A percentile compares a stretch with the other conserved stretches of the same genome.
Evolutionary conservation across 495 filamentous ascomycete genomes (phyloP).

Genomic region (Coniosporium apollinis): DNA sequence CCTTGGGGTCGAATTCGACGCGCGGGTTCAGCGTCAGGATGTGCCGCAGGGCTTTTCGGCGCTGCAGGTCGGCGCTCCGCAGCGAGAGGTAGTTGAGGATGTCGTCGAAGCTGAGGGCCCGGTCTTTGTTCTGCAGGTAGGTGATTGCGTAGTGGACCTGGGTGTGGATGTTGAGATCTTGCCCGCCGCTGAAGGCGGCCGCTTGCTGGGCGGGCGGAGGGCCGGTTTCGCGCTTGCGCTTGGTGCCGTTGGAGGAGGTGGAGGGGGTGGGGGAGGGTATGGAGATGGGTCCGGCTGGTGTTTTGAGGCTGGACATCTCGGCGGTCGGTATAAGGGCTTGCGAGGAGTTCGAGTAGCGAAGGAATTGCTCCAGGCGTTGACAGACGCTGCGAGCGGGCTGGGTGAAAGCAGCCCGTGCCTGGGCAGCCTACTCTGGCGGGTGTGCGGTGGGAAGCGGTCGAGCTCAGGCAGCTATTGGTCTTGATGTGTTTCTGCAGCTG

Average conservation of each 20-base stretch:
- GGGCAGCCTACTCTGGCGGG: too few species aligned
- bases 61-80: constrained; percentile 22
- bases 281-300: constrained; percentile 3
- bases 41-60: constrained; percentile 23
- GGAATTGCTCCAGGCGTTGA: too few species aligned
- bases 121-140: constrained; percentile 62
- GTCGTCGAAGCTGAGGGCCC: constrained; percentile 51
- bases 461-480: too few species aligned
- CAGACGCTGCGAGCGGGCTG: too few species aligned
- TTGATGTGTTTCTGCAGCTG: too few species aligned
- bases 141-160: constrained; percentile 70
- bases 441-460: too few species aligned
- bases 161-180: constrained; percentile 64
- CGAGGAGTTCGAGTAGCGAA: too few species aligned
- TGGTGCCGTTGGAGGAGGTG: constrained; percentile 24
- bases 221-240: constrained; percentile 47
- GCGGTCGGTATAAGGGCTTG: too few species aligned
- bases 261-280: constrained; percentile 15
- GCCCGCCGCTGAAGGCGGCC: too few species aligned
- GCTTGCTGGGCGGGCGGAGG: too few species aligned
- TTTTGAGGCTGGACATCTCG: too few species aligned
- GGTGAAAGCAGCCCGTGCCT: too few species aligned
- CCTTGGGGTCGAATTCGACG: constrained; percentile 50
- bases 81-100: constrained; percentile 58
- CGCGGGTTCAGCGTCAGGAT: constrained; percentile 44